Evolutionary conservation across 768 basidiomycete genomes (phyloP), one percentile per base, ranked within the genome.

Genomic region (Lepiota venenata): DNA sequence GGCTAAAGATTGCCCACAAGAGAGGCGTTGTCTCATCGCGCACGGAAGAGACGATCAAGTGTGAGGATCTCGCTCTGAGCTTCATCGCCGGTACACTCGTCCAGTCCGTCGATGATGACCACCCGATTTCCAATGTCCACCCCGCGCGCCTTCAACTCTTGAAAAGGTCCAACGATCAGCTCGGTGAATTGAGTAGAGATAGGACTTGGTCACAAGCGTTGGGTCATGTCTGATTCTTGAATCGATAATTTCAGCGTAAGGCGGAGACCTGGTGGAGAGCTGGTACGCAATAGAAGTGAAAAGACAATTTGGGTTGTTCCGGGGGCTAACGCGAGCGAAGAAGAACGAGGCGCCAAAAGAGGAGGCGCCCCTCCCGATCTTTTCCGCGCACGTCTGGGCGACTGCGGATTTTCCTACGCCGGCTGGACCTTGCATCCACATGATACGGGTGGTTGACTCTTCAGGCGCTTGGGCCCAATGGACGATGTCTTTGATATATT

Each of bases 111-210:
- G n/a, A 50, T 18, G 20, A 42, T 18, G 1, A 50, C 27, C 6
- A 36, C 15, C 10, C 20, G 27, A 20, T 18, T 14, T 10, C 18
- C 40, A 20, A 42, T 18, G 16, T 50, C 20, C 40, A 29, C 25
- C 10, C 16, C 16, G 3, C 20, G 27, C 1, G 11, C 39, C 39
- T 32, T 29, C 39, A 46, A 29, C n/a, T 45, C 20, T 22, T 18
- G 7, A 38, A 52, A 46, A 2, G 52, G 52, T 11, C 25, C 9
- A 3, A 39, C 20, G 36, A 52, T 57, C 32, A 52, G 27, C n/a
- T 57, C 20, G 8, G 52, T 16, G 16, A 57, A 52, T 38, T 52
- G 50, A 14, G 22, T 18, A 7, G 39, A 36, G 2, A 57, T n/a
- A n/a, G 21, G 25, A 10, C 25, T 47, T 45, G 2, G 32, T 43